Percentiles rank a stretch among this genome's conserved stretches.
Evolutionary conservation across 192 early-diverging fungal species (phyloP).

Genomic region (Backusella westeae): DNA sequence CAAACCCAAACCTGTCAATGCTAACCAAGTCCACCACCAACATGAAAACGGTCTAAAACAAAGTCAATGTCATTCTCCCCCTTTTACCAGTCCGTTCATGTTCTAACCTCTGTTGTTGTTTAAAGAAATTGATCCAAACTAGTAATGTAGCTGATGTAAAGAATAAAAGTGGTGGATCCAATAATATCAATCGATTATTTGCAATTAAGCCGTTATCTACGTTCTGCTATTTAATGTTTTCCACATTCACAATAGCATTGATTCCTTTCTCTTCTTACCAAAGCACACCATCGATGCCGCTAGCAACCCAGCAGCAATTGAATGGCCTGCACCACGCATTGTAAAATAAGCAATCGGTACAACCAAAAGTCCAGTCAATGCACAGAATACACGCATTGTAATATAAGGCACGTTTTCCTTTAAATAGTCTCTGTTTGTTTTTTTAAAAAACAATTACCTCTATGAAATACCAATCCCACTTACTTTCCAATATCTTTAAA

Average conservation of each 20-base stretch:
- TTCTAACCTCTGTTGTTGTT: constrained; percentile 34
- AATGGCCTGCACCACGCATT: constrained; percentile 78
- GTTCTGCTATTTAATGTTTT: too few relatives aligned
- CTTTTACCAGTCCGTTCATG: neutral
- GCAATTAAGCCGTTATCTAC: constrained; percentile 87
- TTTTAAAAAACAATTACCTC: neutral
- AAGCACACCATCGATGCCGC: constrained; percentile 80
- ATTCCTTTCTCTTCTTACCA: constrained; percentile 47
- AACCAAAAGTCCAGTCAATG: constrained; percentile 74
- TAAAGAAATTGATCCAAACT: constrained; percentile 88
- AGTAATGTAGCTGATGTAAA: constrained; percentile 80
- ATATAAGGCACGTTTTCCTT: constrained; percentile 88
- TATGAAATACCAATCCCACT: constrained; percentile 20
- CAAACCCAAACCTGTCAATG: constrained; percentile 79
- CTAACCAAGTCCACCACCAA: constrained; percentile 87
- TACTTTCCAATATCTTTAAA: constrained; percentile 90
- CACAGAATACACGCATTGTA: constrained; percentile 78
- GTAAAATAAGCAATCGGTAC: constrained; percentile 84
- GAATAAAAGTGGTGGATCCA: constrained; percentile 89
- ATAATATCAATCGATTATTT: constrained; percentile 87
- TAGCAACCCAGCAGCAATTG: constrained; percentile 66
- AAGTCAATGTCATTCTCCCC: too few relatives aligned
- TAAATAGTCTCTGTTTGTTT: constrained; percentile 70
- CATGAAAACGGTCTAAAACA: constrained; percentile 60
- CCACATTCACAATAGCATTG: neutral